Base-by-base conservation (phyloP, 176 grass and related monocot species). In the Otatea glauca region DNA sequence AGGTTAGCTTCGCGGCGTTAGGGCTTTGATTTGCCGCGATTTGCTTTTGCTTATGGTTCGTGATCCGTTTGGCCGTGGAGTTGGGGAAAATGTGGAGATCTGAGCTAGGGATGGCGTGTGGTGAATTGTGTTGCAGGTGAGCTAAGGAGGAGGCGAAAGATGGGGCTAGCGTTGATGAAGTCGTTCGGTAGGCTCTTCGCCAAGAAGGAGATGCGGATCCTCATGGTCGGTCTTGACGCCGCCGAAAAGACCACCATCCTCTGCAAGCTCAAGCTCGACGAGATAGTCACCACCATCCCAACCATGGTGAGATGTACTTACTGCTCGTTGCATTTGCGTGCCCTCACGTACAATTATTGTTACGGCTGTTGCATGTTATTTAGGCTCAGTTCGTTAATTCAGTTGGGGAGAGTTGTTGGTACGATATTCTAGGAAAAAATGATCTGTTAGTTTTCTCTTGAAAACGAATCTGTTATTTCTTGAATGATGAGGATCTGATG, bases 281-380 rank as follows among this genome's bases (percentile, higher is more conserved):
- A 94, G 89, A 94, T 94, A 65, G 85, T 93, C 80, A 93, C 91
- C 72, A 93, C 91, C 72, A 93, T 93, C 86, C 91, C 91, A 35
- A 93, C 91, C 82, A 90, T 93, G 89, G 89, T 90, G 6, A 77
- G 48, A 3, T 9, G 32, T 50, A 56, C 51, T 7, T 54, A 54
- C 51, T 55, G 11, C 56, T 60, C 9, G 9, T 60, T 60, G n/a
- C 56, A 60, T 60, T 60, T 24, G 56, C 56, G 4, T 60, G 56
- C 9, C 56, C n/a, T 59, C 21, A 5, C 56, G 45, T 51, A 17
- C 17, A 53, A 35, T 53, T 48, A 25, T 74, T 48, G 47, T 74
- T 41, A n/a, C 23, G 55, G 55, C 9, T 9, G 55, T 58, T 10
- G 55, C 55, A 58, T 59, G 56, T 23, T 23, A 8, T 59, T 60